Evolutionary conservation across 768 basidiomycete species (phyloP).

Genomic region (Boletus reticuloceps): DNA sequence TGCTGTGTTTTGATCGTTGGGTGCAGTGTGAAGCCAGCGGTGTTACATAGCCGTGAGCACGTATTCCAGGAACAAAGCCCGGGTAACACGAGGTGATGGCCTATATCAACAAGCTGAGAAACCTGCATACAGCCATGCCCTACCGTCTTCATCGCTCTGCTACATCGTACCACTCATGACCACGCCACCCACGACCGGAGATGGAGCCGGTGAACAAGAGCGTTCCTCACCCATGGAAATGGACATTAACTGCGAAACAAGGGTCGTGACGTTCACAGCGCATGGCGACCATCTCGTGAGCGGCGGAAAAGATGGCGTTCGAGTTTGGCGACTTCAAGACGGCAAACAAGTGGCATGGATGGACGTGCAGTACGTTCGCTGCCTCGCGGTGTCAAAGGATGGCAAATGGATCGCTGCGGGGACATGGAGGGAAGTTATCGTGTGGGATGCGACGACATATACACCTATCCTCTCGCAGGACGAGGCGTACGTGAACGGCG

Average conservation of each 20-base stretch:
- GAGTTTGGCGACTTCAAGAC: not conserved
- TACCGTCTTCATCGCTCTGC: not conserved
- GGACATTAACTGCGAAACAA: not conserved
- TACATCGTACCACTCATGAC: not conserved
- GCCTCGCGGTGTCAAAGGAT: constrained; percentile 7
- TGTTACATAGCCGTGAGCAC: too few relatives aligned
- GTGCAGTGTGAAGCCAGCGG: too few relatives aligned
- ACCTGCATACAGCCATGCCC: too few relatives aligned
- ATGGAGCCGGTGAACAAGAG: not conserved
- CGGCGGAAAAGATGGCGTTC: not conserved
- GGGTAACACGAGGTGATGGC: too few relatives aligned
- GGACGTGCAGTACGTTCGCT: not conserved
- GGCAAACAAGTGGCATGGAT: not conserved
- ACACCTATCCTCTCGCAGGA: not conserved
- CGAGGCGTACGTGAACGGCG: not conserved
- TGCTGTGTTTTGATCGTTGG: too few relatives aligned
- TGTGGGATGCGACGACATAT: constrained; percentile 1
- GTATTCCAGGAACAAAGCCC: too few relatives aligned
- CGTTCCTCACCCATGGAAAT: not conserved
- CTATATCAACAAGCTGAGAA: too few relatives aligned
- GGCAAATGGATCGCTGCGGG: constrained; percentile 3
- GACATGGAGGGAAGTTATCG: not conserved
- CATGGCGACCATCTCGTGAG: not conserved
- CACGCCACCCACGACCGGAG: not conserved
- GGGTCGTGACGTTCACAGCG: not conserved